phyloP scores from a whole-genome alignment of 148 eudicot genomes.

The Suaeda aralocaspica region DNA sequence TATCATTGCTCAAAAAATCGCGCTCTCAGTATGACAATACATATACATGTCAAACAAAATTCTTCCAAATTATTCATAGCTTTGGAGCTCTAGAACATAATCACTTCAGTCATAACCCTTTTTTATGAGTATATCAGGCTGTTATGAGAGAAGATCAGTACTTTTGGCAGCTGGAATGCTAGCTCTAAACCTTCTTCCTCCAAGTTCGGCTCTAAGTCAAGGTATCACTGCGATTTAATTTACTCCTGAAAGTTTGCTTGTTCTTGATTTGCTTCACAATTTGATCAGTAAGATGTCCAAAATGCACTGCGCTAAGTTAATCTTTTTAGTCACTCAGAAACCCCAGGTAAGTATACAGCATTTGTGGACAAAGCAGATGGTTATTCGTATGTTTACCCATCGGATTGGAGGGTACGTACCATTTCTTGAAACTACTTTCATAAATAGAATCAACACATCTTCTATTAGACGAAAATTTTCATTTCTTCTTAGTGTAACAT shows the following conservation, averaged over 20 bases:
- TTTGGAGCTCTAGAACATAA: too few relatives aligned
- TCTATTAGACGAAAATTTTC: neutral
- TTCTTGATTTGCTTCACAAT: neutral
- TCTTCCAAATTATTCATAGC: too few relatives aligned
- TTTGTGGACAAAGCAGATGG: conserved; percentile 80
- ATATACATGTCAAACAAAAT: too few relatives aligned
- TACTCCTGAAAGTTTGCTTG: neutral
- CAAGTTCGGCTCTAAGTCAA: conserved; percentile 47
- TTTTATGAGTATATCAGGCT: conserved; percentile 32
- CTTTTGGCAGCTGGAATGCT: conserved; percentile 53
- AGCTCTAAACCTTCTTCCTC: conserved; percentile 42
- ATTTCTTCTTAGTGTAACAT: neutral
- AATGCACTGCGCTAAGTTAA: conserved; percentile 1
- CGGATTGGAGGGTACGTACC: conserved; percentile 86
- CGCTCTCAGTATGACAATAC: too few relatives aligned
- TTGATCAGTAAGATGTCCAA: neutral
- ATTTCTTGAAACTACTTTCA: neutral
- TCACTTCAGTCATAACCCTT: conserved; percentile 5
- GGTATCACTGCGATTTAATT: conserved; percentile 31
- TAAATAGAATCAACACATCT: neutral
- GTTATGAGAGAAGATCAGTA: conserved; percentile 46
- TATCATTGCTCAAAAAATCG: too few relatives aligned
- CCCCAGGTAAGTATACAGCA: conserved; percentile 45
- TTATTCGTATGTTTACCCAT: conserved; percentile 80
- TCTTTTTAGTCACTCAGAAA: conserved; percentile 36